Evolutionary conservation across 2,329 filamentous ascomycete species (phyloP), one percentile per base, ranked within the genome.

Genomic region (Monilinia vaccinii-corymbosi): DNA sequence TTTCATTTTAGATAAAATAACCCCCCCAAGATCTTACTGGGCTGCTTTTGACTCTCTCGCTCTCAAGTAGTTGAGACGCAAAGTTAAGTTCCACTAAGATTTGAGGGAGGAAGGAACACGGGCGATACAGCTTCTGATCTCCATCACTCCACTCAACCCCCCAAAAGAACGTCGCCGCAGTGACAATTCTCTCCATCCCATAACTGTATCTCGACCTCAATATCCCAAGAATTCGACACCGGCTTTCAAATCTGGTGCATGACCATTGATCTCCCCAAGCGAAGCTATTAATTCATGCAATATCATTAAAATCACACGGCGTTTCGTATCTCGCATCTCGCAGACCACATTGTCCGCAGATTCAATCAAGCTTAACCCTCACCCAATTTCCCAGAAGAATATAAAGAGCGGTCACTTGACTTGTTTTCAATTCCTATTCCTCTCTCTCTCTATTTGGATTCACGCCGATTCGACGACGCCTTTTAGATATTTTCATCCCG

Each of bases 181-280:
- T 44, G 25, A 42, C 4, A 44, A 14, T 3, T 32, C 2, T 18
- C 25, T 44, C n/a, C n/a, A 44, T 32, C 51, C 44, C 34, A 38
- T 47, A 57, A 40, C 55, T 65, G 47, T 65, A 65, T 65, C 61
- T 61, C 59, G 61, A 65, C 65, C 46, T 64, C 64, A 65, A 49
- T 60, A 44, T 57, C n/a, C 34, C 13, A 31, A 23, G 21, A 47
- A 25, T 23, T 46, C 28, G 11, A 25, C 21, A 46, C 21, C 34
- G 48, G 44, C 34, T 55, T 36, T 57, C 34, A 52, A 23, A 49
- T 62, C 45, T 48, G 52, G 50, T 58, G 56, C 58, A 62, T 66
- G 57, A 63, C 34, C 45, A 47, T 56, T 58, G 58, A 45, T 45
- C n/a, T 45, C 40, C 40, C 32, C 49, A 52, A 53, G 50, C 32